Percentiles rank a stretch among this genome's conserved stretches.
Conservation (phyloP, 768 basidiomycete species). For the Mycena pura region DNA sequence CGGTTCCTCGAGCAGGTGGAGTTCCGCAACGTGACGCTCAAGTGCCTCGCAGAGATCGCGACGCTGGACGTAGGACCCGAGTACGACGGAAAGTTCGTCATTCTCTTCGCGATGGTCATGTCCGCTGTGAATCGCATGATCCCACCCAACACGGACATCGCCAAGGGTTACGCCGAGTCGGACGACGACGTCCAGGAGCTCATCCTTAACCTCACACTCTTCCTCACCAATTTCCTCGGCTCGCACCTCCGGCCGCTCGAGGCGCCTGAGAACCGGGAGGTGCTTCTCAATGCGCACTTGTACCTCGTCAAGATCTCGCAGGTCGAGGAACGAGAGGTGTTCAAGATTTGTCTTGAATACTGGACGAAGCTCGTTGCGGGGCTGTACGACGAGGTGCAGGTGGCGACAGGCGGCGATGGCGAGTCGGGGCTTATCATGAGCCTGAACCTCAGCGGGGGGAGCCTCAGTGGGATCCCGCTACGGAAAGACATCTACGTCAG, state of each 20-base stretch:
- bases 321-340: constrained; percentile 98
- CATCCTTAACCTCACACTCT: constrained; percentile 93
- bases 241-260: constrained; percentile 94
- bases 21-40: constrained; percentile 95
- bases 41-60: constrained; percentile 96
- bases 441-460: constrained; percentile 79
- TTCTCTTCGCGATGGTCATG: constrained; percentile 97
- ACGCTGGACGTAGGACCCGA: constrained; percentile 93
- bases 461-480: constrained; percentile 67
- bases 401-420: constrained; percentile 84
- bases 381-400: constrained; percentile 96
- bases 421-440: constrained; percentile 91
- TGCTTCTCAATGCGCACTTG: constrained; percentile 93
- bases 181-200: constrained; percentile 95
- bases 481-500: constrained; percentile 95
- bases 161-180: constrained; percentile 87
- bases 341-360: constrained; percentile 99
- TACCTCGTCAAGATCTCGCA: constrained; percentile 99
- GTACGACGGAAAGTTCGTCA: constrained; percentile 97
- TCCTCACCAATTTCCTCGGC: constrained; percentile 94
- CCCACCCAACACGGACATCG: constrained; percentile 93
- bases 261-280: constrained; percentile 85
- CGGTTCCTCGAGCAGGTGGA: constrained; percentile 97
- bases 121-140: constrained; percentile 96
- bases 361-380: constrained; percentile 95